A percentile compares a stretch with the other conserved stretches of the same genome.
Conservation (phyloP, 2,329 filamentous ascomycete species). For the Ustilaginoidea virens region DNA sequence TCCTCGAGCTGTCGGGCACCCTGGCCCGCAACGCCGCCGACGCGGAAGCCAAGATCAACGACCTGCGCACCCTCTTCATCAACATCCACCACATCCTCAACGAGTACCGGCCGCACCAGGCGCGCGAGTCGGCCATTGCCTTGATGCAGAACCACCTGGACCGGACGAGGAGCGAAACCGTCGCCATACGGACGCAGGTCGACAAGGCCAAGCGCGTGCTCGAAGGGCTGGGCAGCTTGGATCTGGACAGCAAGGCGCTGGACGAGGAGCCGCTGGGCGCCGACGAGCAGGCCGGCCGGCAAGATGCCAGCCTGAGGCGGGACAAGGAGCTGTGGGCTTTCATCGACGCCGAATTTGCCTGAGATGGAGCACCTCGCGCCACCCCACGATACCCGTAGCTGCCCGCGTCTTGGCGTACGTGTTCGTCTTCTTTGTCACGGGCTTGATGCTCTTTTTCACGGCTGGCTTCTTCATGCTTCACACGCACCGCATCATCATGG, state of each 20-base stretch:
- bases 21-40: constrained; percentile 19
- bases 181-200: constrained; percentile 48
- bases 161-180: constrained; percentile 56
- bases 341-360: constrained; percentile 25
- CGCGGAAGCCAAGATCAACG: constrained; percentile 55
- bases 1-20: constrained; percentile 62
- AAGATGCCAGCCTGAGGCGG: constrained; percentile 9
- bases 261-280: constrained; percentile 2
- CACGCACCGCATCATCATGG: too few relatives aligned
- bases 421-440: neutral
- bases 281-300: constrained; percentile 5
- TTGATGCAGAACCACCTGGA: constrained; percentile 79
- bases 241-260: constrained; percentile 8
- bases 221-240: constrained; percentile 46
- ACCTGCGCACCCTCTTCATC: constrained; percentile 69
- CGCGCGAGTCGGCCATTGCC: constrained; percentile 69
- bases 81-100: constrained; percentile 92
- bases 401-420: neutral
- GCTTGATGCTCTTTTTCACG: too few relatives aligned
- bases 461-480: too few relatives aligned
- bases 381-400: too few relatives aligned
- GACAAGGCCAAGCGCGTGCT: constrained; percentile 62
- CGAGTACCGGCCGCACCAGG: constrained; percentile 86
- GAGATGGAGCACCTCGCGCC: constrained; percentile 2
- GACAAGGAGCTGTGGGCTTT: constrained; percentile 25